A percentile compares a stretch with the other conserved stretches of the same genome.
Conservation (phyloP, 768 basidiomycete genomes). For the Sistotremastrum suecicum region DNA sequence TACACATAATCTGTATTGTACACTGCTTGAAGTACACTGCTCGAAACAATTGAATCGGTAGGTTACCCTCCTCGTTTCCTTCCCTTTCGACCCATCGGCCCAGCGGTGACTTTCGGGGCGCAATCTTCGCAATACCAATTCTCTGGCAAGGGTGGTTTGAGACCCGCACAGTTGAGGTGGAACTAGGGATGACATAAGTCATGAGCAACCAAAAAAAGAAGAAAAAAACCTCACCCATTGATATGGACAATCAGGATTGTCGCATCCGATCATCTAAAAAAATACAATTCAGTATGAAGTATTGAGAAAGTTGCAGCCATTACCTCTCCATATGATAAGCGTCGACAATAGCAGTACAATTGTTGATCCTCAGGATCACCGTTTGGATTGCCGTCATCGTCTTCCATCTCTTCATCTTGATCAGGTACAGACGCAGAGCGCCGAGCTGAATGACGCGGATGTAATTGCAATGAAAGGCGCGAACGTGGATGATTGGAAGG, state of each 20-base stretch:
- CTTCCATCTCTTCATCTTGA: constrained; percentile 22
- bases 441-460: constrained; percentile 1
- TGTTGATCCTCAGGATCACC: constrained; percentile 45
- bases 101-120: constrained; percentile 19
- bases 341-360: constrained; percentile 50
- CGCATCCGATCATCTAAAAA: constrained; percentile 63
- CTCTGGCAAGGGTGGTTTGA: constrained; percentile 42
- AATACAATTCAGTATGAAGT: constrained; percentile 19
- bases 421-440: constrained; percentile 6
- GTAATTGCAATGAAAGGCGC: constrained; percentile 4
- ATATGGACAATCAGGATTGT: constrained; percentile 48
- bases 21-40: background rate
- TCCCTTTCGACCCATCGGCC: background rate
- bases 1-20: too few species aligned
- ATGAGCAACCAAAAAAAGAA: background rate
- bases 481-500: constrained; percentile 2
- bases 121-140: constrained; percentile 50
- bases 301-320: constrained; percentile 6
- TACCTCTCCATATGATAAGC: constrained; percentile 46
- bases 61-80: background rate
- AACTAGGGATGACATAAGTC: constrained; percentile 26
- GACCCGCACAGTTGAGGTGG: constrained; percentile 45
- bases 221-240: constrained; percentile 45
- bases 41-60: background rate
- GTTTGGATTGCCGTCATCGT: constrained; percentile 23